Evolutionary conservation across 192 early-diverging fungal species (phyloP).

Genomic region (Rhizophagus prolifer): DNA sequence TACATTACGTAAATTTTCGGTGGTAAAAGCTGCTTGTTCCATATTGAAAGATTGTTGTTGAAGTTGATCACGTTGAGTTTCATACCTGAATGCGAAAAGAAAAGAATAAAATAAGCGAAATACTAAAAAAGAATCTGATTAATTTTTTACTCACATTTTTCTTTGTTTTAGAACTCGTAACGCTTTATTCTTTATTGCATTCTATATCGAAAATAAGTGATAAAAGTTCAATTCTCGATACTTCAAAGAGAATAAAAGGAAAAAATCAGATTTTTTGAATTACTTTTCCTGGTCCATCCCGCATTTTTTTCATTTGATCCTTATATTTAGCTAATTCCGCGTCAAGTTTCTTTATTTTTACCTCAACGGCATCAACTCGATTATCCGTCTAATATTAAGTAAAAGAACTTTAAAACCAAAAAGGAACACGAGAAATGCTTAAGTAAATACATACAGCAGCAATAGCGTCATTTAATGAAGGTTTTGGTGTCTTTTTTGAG

Average conservation of each 20-base stretch:
- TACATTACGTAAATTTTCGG: constrained; percentile 97
- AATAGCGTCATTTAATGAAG: constrained; percentile 89
- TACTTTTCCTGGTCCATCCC: constrained; percentile 83
- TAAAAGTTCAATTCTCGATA: not conserved
- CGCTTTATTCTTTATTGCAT: constrained; percentile 90
- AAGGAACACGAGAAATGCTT: no score
- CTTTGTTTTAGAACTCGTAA: constrained; percentile 90
- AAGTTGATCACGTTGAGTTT: constrained; percentile 90
- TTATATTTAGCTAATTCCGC: constrained; percentile 87
- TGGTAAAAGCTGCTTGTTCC: constrained; percentile 92
- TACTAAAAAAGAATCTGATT: no score
- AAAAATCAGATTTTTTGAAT: not conserved
- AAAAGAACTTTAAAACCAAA: no score
- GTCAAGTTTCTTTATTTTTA: constrained; percentile 93
- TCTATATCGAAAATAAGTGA: constrained; percentile 43
- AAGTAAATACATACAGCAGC: constrained; percentile 45
- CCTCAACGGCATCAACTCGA: constrained; percentile 84
- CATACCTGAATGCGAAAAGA: constrained; percentile 58
- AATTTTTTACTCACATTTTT: constrained; percentile 63
- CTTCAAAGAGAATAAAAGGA: not conserved
- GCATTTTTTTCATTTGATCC: constrained; percentile 95
- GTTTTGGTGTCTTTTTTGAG: constrained; percentile 80
- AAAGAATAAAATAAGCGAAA: not conserved
- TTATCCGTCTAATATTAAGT: constrained; percentile 67
- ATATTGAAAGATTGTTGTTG: constrained; percentile 98